Base-by-base conservation (phyloP, 345 rosid species). In the Eutrema japonicum region DNA sequence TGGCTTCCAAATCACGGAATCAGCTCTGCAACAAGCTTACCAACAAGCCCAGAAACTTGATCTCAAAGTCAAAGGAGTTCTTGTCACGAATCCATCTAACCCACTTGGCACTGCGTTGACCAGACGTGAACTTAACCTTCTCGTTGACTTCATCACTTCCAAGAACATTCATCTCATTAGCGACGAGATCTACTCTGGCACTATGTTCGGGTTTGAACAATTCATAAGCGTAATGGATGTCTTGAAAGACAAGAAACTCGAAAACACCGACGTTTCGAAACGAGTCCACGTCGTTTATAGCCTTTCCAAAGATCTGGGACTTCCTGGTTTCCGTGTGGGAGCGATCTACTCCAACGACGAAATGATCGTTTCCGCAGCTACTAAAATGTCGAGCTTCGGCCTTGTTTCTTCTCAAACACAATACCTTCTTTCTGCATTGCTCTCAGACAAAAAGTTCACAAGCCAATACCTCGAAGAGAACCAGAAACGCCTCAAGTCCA, bases 331-430 rank as follows among this genome's bases (percentile, higher is more conserved):
- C 75, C 88, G 96, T 35, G 96, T 90, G 26, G 96, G 91, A 52
- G 96, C 91, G 60, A 83, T 90, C 73, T 88, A 90, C 64, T 88
- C 96, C 71, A 86, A 90, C 75, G 87, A 90, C 30, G 83, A 85
- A 54, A 66, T 63, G 71, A 82, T 90, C 41, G 88, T 90, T 29
- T 86, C 91, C 0, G 86, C 96, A 2, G 93, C 96, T 6, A 90
- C 96, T 6, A 90, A 90, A 67, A 90, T 90, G 96, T 90, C 96
- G 50, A 90, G 96, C 70, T 90, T 90, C 43, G 96, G 96, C 66
- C 84, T 88, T 38, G 88, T 90, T 49, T 90, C 96, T 35, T 88
- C 96, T 0, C 96, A 90, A 48, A 90, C 96, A 30, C 96, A 90
- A 5, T 81, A 84, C 52, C 91, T 90, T 49, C 85, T 90, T 35